Conservation (phyloP, 352 stramenopile genomes). For the Pythium aphanidermatum region DNA sequence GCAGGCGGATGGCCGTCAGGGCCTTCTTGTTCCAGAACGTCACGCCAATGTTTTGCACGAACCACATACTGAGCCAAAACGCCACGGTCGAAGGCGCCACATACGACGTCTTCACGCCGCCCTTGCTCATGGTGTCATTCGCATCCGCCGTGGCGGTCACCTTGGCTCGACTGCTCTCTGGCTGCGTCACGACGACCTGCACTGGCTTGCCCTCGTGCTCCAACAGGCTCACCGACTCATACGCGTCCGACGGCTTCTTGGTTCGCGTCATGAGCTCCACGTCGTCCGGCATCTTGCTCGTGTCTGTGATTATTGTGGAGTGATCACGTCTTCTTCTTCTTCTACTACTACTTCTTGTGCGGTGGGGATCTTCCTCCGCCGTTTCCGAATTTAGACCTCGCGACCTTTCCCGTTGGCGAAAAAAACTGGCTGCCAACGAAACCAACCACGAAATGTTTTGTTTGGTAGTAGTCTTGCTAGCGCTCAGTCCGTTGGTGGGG, state of each 20-base stretch:
- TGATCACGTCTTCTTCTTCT: no score
- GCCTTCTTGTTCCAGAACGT: slow-evolving; percentile 95
- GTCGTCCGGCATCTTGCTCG: slow-evolving; percentile 1
- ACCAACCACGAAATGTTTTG: no score
- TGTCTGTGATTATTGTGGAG: no score
- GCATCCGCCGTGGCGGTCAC: background rate
- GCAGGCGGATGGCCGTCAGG: slow-evolving; percentile 57
- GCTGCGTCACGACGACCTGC: slow-evolving; percentile 9
- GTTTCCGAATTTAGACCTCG: no score
- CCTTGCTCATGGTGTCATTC: background rate
- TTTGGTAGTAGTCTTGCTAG: no score
- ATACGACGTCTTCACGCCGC: slow-evolving; percentile 51
- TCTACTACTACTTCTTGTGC: no score
- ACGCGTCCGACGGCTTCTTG: slow-evolving; percentile 10
- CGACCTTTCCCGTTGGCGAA: no score
- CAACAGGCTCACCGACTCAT: slow-evolving; percentile 14
- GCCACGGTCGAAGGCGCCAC: slow-evolving; percentile 52
- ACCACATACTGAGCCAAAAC: slow-evolving; percentile 85
- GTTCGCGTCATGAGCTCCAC: background rate
- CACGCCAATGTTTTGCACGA: slow-evolving; percentile 91
- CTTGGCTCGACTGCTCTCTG: slow-evolving; percentile 1
- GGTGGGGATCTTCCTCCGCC: no score
- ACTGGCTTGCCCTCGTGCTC: no score
- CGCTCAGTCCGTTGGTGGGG: no score
- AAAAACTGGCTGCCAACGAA: no score